phyloP scores from a whole-genome alignment of 495 filamentous ascomycete genomes.

The Clavariopsis aquatica region DNA sequence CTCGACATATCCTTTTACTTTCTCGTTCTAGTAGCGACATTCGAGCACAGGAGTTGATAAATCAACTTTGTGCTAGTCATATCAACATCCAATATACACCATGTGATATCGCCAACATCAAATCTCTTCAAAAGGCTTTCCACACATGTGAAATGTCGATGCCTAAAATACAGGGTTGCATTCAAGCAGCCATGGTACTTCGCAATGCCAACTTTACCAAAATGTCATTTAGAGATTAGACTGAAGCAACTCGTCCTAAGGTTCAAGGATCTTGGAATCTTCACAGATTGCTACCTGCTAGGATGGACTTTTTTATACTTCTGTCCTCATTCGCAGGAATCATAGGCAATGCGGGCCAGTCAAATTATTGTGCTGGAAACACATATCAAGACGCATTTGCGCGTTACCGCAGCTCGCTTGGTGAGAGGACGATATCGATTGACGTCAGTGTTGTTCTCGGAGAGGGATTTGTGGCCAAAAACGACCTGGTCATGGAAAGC shows the following conservation, averaged over 20 bases:
- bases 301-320: slow-evolving; percentile 27
- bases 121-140: background rate
- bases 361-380: slow-evolving; percentile 19
- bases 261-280: slow-evolving; percentile 17
- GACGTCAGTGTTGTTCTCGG: slow-evolving; percentile 28
- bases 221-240: slow-evolving; percentile 7
- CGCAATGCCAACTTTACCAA: slow-evolving; percentile 8
- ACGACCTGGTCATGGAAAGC: background rate
- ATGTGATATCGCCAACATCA: background rate
- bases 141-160: background rate
- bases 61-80: background rate
- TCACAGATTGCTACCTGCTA: background rate
- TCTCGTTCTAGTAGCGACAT: background rate
- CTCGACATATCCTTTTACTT: background rate
- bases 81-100: background rate
- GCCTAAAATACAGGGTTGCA: background rate
- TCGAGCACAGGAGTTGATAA: background rate
- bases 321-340: slow-evolving; percentile 6
- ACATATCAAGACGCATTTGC: slow-evolving; percentile 28
- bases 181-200: slow-evolving; percentile 24
- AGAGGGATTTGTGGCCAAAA: slow-evolving; percentile 27
- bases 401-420: background rate
- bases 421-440: slow-evolving; percentile 11
- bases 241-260: slow-evolving; percentile 1
- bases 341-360: background rate